phyloP scores from a whole-genome alignment of 2,329 filamentous ascomycete species.

The Akanthomyces uredinophilus region DNA sequence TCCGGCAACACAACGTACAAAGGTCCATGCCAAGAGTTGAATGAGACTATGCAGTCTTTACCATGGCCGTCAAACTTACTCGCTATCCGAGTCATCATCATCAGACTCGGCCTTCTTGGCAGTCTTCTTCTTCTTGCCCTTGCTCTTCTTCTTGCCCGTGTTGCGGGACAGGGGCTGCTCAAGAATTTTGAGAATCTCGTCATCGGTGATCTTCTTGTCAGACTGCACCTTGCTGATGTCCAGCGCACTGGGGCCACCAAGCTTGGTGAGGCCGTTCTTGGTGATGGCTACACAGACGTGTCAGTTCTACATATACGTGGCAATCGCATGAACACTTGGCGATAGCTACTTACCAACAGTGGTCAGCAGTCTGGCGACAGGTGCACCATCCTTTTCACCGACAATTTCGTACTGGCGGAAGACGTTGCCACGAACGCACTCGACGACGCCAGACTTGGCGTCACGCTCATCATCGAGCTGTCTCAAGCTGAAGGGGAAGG shows the following conservation, averaged over 20 bases:
- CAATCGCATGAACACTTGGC: background rate
- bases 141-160: conserved; percentile 92
- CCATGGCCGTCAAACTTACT: background rate
- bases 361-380: conserved; percentile 81
- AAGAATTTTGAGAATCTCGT: conserved; percentile 91
- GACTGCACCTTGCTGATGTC: conserved; percentile 82
- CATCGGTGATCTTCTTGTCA: conserved; percentile 96
- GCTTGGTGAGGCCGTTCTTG: conserved; percentile 90
- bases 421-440: conserved; percentile 89
- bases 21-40: background rate
- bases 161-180: conserved; percentile 82
- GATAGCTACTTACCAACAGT: conserved; percentile 71
- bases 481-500: conserved; percentile 94
- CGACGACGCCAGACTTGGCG: conserved; percentile 91
- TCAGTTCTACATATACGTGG: conserved; percentile 3
- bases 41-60: conserved; percentile 6
- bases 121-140: conserved; percentile 69
- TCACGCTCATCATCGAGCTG: conserved; percentile 96
- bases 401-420: conserved; percentile 95
- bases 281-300: conserved; percentile 65
- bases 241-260: conserved; percentile 69
- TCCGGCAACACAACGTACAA: background rate
- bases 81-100: conserved; percentile 31
- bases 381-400: conserved; percentile 82
- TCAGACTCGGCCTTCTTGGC: conserved; percentile 40